phyloP scores from a whole-genome alignment of 2,329 filamentous ascomycete genomes.

The Alternaria incomplexa region DNA sequence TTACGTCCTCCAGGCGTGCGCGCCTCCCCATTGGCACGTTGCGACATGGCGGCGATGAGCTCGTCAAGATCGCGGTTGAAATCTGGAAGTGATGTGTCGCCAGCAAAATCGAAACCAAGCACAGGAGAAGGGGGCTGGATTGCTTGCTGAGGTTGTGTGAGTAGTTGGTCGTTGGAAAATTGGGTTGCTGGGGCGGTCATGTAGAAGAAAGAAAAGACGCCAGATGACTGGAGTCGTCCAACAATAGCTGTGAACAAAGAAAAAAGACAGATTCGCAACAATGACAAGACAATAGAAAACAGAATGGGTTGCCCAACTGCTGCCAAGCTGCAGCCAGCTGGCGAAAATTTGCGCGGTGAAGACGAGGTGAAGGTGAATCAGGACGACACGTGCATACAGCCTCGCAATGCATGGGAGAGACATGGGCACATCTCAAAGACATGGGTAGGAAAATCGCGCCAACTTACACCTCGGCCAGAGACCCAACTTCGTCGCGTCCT shows the following conservation, averaged over 20 bases:
- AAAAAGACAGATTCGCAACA: background rate
- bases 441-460: conserved; percentile 8
- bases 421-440: conserved; percentile 7
- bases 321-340: background rate
- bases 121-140: background rate
- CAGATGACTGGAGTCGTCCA: background rate
- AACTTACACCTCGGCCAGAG: conserved; percentile 15
- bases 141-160: background rate
- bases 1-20: conserved; percentile 28
- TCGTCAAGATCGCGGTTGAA: background rate
- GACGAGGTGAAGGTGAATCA: conserved; percentile 7
- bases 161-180: background rate
- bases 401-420: conserved; percentile 1
- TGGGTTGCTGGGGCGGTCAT: background rate
- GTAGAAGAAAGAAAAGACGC: background rate
- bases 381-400: conserved; percentile 2
- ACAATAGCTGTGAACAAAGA: conserved; percentile 3
- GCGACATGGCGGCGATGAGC: conserved; percentile 26
- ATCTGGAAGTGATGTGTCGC: background rate
- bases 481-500: background rate
- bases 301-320: background rate
- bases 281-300: conserved; percentile 10
- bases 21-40: conserved; percentile 24
- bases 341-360: conserved; percentile 8
- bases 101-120: background rate